A percentile compares a stretch with the other conserved stretches of the same genome.
Conservation (phyloP, 2,329 filamentous ascomycete species). For the Xylaria sp. region DNA sequence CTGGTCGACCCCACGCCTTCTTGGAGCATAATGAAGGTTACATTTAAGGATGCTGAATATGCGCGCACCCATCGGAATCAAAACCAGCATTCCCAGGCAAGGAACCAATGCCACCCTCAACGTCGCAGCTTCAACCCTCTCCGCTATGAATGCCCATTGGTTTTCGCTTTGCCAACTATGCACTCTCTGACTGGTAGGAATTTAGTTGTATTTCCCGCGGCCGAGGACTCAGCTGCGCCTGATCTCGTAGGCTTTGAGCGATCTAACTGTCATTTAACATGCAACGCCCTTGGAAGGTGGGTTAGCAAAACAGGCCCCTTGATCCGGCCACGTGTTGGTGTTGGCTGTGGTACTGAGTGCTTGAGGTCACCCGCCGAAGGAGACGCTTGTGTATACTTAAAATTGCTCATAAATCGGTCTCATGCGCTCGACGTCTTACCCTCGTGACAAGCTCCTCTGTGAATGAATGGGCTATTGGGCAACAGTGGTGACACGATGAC, state of each 20-base stretch:
- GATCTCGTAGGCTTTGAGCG: constrained; percentile 49
- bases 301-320: neutral
- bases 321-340: constrained; percentile 16
- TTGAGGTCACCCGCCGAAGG: too few relatives aligned
- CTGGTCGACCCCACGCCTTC: constrained; percentile 44
- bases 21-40: constrained; percentile 43
- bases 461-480: constrained; percentile 2
- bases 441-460: neutral
- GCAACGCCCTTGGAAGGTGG: neutral
- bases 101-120: constrained; percentile 46
- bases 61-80: constrained; percentile 51
- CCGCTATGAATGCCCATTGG: constrained; percentile 53
- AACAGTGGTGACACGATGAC: constrained; percentile 5
- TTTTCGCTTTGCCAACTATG: constrained; percentile 59
- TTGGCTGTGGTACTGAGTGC: neutral
- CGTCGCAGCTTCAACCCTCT: constrained; percentile 38
- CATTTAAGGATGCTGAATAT: constrained; percentile 43
- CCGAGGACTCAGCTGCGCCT: constrained; percentile 43
- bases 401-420: neutral
- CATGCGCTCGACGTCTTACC: neutral
- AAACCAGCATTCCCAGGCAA: constrained; percentile 47
- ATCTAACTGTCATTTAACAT: constrained; percentile 32
- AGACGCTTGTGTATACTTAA: too few relatives aligned
- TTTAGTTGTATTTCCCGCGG: constrained; percentile 43
- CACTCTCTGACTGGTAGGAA: constrained; percentile 50